Evolutionary conservation across 1,139 yeast genomes (phyloP).

Genomic region (Ogataea hybrid): DNA sequence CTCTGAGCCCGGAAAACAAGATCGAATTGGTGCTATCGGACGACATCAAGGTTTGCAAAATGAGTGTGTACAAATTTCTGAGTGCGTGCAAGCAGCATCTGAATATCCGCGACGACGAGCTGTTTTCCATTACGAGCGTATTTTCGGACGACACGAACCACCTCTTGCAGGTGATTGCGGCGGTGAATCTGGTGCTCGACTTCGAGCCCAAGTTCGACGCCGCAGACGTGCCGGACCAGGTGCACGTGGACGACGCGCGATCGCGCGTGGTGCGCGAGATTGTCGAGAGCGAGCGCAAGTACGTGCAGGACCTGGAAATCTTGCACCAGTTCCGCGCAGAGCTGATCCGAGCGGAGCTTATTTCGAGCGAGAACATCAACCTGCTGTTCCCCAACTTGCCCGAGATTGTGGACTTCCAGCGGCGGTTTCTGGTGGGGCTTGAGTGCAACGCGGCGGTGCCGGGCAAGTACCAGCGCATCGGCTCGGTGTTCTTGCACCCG

Average conservation of each 20-base stretch:
- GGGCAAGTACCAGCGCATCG: constrained; percentile 76
- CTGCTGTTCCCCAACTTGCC: constrained; percentile 82
- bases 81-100: constrained; percentile 82
- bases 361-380: constrained; percentile 79
- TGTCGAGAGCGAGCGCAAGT: constrained; percentile 86
- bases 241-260: constrained; percentile 48
- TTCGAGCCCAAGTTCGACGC: constrained; percentile 40
- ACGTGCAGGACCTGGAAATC: constrained; percentile 84
- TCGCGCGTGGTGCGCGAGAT: constrained; percentile 83
- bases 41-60: constrained; percentile 82
- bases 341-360: constrained; percentile 58
- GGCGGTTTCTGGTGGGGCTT: constrained; percentile 81
- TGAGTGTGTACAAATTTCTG: constrained; percentile 86
- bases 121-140: constrained; percentile 89
- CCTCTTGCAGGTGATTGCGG: constrained; percentile 66
- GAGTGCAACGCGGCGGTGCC: constrained; percentile 85
- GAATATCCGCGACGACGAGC: constrained; percentile 71
- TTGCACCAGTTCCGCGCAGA: constrained; percentile 68
- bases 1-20: constrained; percentile 43
- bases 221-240: constrained; percentile 26
- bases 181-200: constrained; percentile 63
- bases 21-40: constrained; percentile 62
- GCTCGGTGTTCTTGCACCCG: constrained; percentile 81
- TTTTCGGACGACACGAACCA: constrained; percentile 82
- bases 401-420: constrained; percentile 86